These are phyloP conservation scores for Poteriospumella lacustris DNA, from an alignment of 108 stramenopile genomes.

Conservation along the genomic window DNA sequence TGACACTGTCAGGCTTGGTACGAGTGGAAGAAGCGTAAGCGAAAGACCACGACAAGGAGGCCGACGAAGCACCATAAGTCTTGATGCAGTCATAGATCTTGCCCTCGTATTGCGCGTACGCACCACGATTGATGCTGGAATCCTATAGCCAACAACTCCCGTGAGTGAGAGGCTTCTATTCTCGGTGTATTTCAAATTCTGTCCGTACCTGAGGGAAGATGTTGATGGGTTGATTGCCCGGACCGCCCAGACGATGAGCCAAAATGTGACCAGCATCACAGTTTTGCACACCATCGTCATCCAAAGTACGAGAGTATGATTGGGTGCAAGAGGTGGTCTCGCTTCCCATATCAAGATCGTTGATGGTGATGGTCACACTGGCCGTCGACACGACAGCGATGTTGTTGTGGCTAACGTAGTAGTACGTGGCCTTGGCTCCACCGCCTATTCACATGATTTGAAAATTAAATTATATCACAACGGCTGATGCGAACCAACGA, in stretches of 20 bases:
- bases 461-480: background rate
- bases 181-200: too few species aligned
- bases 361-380: background rate
- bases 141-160: background rate
- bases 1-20: slow-evolving; percentile 5
- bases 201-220: slow-evolving; percentile 21
- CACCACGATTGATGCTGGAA: background rate
- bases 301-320: slow-evolving; percentile 12
- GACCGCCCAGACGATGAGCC: slow-evolving; percentile 22
- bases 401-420: background rate
- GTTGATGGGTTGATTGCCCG: slow-evolving; percentile 27
- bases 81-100: slow-evolving; percentile 19
- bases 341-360: background rate
- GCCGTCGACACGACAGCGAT: slow-evolving; percentile 11
- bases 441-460: slow-evolving; percentile 9
- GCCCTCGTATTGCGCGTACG: slow-evolving; percentile 22
- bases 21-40: background rate
- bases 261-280: slow-evolving; percentile 32
- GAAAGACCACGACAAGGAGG: background rate
- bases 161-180: background rate
- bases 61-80: background rate
- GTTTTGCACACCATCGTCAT: slow-evolving; percentile 30
- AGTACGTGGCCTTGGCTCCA: slow-evolving; percentile 1
- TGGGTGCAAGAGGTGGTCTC: slow-evolving; percentile 27
- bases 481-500: background rate